Base-by-base conservation (phyloP, 108 stramenopile species). In the Discostella stelligeroides region DNA sequence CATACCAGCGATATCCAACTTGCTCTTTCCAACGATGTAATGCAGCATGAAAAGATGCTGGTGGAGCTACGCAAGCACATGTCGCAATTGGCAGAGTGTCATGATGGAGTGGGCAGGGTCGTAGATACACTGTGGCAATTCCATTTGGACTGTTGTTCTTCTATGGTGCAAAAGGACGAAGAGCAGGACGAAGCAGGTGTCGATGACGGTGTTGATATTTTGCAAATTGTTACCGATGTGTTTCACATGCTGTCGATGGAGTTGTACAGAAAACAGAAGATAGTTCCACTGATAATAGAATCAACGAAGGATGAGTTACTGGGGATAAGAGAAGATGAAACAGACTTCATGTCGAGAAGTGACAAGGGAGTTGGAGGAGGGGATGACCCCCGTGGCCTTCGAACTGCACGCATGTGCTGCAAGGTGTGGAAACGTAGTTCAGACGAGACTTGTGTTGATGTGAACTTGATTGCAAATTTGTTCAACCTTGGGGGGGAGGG, bases 31-130 rank as follows among this genome's bases (percentile, higher is more conserved):
- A 64, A 90, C 59, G 89, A 88, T 75, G 66, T 92, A 67, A 54
- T 72, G 15, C 86, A 88, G 57, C 92, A 92, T 51, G 92, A 92
- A 75, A 73, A 76, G 56, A 92, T 92, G 92, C 54, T 92, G 58
- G 24, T 62, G 6, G 76, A 66, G 10, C n/a, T 82, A 29, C 63
- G 92, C 56, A 75, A 61, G 12, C 60, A 84, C 12, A 62, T 88
- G 53, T 69, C 85, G 0, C 61, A 75, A 23, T 23, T 90, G 62
- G 66, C 87, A 17, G 82, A 88, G 30, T 66, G 78, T 39, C 83
- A 87, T 45, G 89, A 90, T 39, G 83, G 74, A n/a, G 46, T 90
- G 68, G 86, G 88, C 11, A 75, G 92, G 49, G 70, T 85, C 50
- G 68, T 92, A 56, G 89, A 88, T 51, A 86, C 76, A 42, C 56